Conservation (phyloP, 2,329 filamentous ascomycete genomes). For the Aspergillus puulaauensis region DNA sequence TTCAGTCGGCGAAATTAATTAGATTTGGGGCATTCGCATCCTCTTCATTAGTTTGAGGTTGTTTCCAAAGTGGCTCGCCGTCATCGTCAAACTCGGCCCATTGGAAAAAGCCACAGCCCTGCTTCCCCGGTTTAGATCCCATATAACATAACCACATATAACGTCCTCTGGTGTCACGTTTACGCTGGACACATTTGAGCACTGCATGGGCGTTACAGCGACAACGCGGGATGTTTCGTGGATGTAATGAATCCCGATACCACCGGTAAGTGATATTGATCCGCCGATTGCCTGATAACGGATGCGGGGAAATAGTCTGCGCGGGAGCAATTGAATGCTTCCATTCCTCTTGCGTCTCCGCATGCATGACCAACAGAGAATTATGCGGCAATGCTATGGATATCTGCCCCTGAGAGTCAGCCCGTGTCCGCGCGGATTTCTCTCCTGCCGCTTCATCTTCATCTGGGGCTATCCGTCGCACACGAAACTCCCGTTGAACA, state of each 20-base stretch:
- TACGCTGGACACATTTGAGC: slow-evolving; percentile 76
- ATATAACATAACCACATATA: slow-evolving; percentile 96
- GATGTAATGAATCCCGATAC: slow-evolving; percentile 76
- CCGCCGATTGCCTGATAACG: slow-evolving; percentile 72
- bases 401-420: slow-evolving; percentile 78
- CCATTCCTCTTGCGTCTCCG: slow-evolving; percentile 97
- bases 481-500: slow-evolving; percentile 88
- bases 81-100: slow-evolving; percentile 88
- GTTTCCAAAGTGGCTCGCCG: slow-evolving; percentile 69
- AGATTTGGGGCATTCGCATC: slow-evolving; percentile 24
- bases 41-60: slow-evolving; percentile 15
- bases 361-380: slow-evolving; percentile 91
- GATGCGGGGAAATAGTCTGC: slow-evolving; percentile 77
- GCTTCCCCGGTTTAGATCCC: slow-evolving; percentile 44
- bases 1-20: slow-evolving; percentile 23
- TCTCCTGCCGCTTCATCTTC: slow-evolving; percentile 27
- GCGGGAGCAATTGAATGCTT: slow-evolving; percentile 83
- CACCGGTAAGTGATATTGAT: slow-evolving; percentile 95
- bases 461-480: slow-evolving; percentile 68
- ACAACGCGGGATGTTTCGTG: slow-evolving; percentile 74
- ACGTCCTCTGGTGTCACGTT: slow-evolving; percentile 70
- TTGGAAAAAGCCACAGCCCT: slow-evolving; percentile 74
- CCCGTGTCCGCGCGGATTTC: slow-evolving; percentile 22
- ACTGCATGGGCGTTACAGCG: slow-evolving; percentile 68
- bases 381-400: slow-evolving; percentile 94